These are phyloP conservation scores for Xylariaceae sp. DNA, from an alignment of 2,329 filamentous ascomycete genomes.

Conservation along the genomic window DNA sequence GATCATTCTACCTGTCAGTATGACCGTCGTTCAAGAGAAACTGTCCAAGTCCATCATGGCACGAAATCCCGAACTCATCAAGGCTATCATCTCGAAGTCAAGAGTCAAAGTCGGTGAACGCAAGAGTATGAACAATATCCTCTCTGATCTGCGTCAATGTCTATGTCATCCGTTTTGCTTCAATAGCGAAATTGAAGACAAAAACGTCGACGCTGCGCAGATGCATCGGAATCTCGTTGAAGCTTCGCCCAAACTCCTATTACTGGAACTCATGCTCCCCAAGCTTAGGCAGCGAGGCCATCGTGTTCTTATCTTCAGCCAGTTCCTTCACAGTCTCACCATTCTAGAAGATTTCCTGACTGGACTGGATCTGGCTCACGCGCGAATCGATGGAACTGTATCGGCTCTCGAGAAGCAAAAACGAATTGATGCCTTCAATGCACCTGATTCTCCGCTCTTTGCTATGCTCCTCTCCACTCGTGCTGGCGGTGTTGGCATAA, in stretches of 20 bases:
- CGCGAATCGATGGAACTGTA: constrained; percentile 81
- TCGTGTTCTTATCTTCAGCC: constrained; percentile 89
- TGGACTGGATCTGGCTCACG: constrained; percentile 65
- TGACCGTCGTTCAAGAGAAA: constrained; percentile 90
- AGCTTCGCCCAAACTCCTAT: constrained; percentile 80
- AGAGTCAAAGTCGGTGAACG: constrained; percentile 66
- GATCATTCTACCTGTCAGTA: constrained; percentile 92
- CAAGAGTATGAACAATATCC: constrained; percentile 82
- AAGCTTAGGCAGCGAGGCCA: constrained; percentile 82
- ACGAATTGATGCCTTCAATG: constrained; percentile 90
- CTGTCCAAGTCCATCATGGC: constrained; percentile 90
- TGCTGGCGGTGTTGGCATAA: constrained; percentile 94
- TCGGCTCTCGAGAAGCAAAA: constrained; percentile 84
- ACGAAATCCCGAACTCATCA: constrained; percentile 84
- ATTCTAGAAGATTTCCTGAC: constrained; percentile 88
- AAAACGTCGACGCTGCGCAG: constrained; percentile 50
- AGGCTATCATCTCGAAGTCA: constrained; percentile 70
- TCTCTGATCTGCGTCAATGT: constrained; percentile 92
- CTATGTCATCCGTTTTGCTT: constrained; percentile 96
- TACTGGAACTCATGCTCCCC: constrained; percentile 80
- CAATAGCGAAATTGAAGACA: constrained; percentile 83
- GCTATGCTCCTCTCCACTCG: constrained; percentile 90
- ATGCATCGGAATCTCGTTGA: constrained; percentile 80
- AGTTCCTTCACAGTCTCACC: constrained; percentile 83
- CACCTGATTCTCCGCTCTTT: constrained; percentile 73